phyloP scores from a whole-genome alignment of 2,329 filamentous ascomycete genomes.

The Fusarium anguioides region DNA sequence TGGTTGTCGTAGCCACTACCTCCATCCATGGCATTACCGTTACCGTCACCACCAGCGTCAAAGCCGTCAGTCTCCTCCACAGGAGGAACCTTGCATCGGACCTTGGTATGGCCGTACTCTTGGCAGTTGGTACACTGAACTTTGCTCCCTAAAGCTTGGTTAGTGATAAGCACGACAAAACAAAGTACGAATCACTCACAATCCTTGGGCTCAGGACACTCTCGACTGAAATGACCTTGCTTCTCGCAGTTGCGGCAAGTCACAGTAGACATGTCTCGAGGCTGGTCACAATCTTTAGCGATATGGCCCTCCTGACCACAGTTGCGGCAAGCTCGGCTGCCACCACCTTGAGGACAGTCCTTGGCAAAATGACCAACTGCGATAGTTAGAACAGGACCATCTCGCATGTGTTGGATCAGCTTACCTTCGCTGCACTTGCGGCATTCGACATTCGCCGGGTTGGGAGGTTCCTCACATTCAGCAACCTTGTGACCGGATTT shows the following conservation, averaged over 20 bases:
- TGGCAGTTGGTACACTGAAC: constrained; percentile 55
- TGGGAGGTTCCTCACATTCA: constrained; percentile 70
- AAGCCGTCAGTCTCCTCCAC: constrained; percentile 35
- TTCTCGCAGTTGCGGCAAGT: constrained; percentile 71
- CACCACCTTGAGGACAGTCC: constrained; percentile 72
- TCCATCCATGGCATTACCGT: constrained; percentile 1
- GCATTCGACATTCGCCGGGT: constrained; percentile 71
- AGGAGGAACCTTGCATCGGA: constrained; percentile 51
- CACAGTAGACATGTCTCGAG: constrained; percentile 57
- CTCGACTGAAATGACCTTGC: constrained; percentile 69
- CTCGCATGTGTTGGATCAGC: constrained; percentile 35
- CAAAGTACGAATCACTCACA: constrained; percentile 45
- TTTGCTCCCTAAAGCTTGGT: constrained; percentile 51
- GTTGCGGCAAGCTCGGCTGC: constrained; percentile 67
- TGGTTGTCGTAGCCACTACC: constrained; percentile 15
- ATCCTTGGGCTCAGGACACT: constrained; percentile 68
- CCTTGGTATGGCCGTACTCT: constrained; percentile 54
- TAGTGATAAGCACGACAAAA: constrained; percentile 10
- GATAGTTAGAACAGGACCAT: constrained; percentile 12
- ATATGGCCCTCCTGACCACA: constrained; percentile 72
- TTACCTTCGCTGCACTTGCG: constrained; percentile 72
- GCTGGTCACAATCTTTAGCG: constrained; percentile 62
- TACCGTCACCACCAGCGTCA: constrained; percentile 7
- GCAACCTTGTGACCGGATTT: constrained; percentile 62
- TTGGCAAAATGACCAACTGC: constrained; percentile 70